Evolutionary conservation across 2,329 filamentous ascomycete genomes (phyloP), one percentile per base, ranked within the genome.

Genomic region (Apiospora rasikravindrae): DNA sequence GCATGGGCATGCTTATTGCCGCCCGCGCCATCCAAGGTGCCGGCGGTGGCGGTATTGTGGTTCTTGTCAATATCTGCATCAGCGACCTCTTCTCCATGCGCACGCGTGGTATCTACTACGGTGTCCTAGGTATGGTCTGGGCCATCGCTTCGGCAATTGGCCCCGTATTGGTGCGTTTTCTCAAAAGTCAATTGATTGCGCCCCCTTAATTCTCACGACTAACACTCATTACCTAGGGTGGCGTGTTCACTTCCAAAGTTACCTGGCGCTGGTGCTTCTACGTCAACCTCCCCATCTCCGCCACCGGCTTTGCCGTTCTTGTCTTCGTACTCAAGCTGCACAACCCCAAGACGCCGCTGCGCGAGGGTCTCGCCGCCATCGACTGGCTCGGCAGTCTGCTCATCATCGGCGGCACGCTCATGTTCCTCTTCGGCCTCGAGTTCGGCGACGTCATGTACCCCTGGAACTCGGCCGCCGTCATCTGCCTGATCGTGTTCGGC

Each of bases 361-460:
- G 85, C 69, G 81, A 90, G 69, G 92, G 92, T 0, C 82, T 94
- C 6, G 86, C 88, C 44, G 91, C 91, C 24, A 85, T 91, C 66
- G 89, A 91, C 80, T 91, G 88, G 88, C 74, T 84, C 0, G 88
- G 88, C 47, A 88, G 84, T 71, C 19, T 87, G 5, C 82, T 88
- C 42, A 89, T 97, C 79, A 88, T 95, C 33, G 93, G 92, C 57
- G 94, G 92, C 26, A 95, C 93, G 0, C 85, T 97, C 26, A 96
- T 97, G 93, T 86, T 97, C 75, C 89, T 98, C 4, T 90, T 98
- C 57, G 95, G 94, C 0, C 88, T 98, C 14, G 92, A 97, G 78
- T 94, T 96, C 74, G 95, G 95, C 71, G 95, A 94, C 68, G 88
- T 94, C 69, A 86, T 87, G 29, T 90, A 89, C 74, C 92, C 95